Evolutionary conservation across 345 rosid genomes (phyloP), one percentile per base, ranked within the genome.

Genomic region (Noccaea caerulescens): DNA sequence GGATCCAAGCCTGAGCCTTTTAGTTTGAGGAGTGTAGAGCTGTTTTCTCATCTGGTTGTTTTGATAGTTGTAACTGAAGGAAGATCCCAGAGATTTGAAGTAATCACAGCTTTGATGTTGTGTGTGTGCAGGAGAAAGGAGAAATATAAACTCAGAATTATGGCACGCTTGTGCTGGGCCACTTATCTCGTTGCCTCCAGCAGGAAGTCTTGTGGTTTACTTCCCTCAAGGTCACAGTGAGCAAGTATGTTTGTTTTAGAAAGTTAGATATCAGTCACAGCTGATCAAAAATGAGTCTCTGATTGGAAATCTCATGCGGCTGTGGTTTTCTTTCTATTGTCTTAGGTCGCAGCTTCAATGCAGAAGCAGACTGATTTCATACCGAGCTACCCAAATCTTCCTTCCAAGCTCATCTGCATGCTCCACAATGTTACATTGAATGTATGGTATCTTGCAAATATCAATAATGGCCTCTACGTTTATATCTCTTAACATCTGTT

Each of bases 121-220:
- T 75, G 33, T 75, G 73, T 23, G 2, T 52, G 76, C 82, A 88
- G 97, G 91, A 65, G 97, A 91, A 55, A 87, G 82, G 80, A 86
- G 86, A 76, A 83, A 83, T 60, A 76, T 91, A 76, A 89, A 91
- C 76, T 89, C 97, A 10, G 97, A 91, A 65, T 80, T 91, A 32
- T 91, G 97, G 97, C 97, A 91, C 68, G 97, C 97, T 49, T 91
- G 97, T 80, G 97, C 97, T 12, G 97, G 97, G 32, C 97, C 97
- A 43, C 80, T 91, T 54, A 93, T 91, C 39, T 89, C 96, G 14
- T 73, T 91, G 55, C 97, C 97, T 65, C 88, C 84, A 45, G 83
- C 87, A 16, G 96, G 97, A 72, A 87, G 91, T 75, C 93, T 91
- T 55, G 97, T 84, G 8, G 90, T 91, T 69, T 91, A 91, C 84